These are phyloP conservation scores for Schizothecium vesticola DNA, from an alignment of 495 filamentous ascomycete species.

Conservation along the genomic window DNA sequence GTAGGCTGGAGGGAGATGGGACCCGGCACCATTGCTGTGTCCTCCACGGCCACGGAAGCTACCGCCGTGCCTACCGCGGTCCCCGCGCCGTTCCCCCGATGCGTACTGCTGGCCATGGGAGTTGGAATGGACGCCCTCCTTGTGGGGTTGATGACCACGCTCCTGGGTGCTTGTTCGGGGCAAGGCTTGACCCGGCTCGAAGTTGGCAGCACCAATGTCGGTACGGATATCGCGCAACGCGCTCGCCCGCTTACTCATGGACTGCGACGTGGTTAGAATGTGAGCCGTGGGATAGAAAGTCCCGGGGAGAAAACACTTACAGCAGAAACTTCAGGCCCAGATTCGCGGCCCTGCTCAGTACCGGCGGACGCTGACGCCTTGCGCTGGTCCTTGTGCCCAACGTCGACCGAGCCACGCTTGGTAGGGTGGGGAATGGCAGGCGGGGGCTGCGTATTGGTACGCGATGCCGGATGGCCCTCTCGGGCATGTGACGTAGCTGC, in stretches of 20 bases:
- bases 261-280: not conserved
- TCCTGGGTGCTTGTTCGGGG: conserved; percentile 15
- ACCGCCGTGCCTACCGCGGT: conserved; percentile 31
- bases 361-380: conserved; percentile 30
- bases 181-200: conserved; percentile 13
- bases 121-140: conserved; percentile 20
- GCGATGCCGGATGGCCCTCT: conserved; percentile 20
- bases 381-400: conserved; percentile 38
- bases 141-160: conserved; percentile 17
- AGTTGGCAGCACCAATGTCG: conserved; percentile 16
- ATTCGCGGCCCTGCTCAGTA: conserved; percentile 35
- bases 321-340: conserved; percentile 14
- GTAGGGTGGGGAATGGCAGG: conserved; percentile 26
- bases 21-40: conserved; percentile 14
- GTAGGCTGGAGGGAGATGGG: conserved; percentile 13
- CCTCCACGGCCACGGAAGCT: conserved; percentile 37
- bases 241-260: conserved; percentile 14
- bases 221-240: conserved; percentile 20
- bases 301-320: conserved; percentile 20
- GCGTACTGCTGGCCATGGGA: conserved; percentile 24
- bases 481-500: conserved; percentile 12
- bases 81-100: conserved; percentile 32
- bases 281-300: not conserved
- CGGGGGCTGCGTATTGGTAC: conserved; percentile 19
- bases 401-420: conserved; percentile 46